Evolutionary conservation across 1,139 yeast species (phyloP).

Genomic region (Lodderomyces jiufengensis): DNA sequence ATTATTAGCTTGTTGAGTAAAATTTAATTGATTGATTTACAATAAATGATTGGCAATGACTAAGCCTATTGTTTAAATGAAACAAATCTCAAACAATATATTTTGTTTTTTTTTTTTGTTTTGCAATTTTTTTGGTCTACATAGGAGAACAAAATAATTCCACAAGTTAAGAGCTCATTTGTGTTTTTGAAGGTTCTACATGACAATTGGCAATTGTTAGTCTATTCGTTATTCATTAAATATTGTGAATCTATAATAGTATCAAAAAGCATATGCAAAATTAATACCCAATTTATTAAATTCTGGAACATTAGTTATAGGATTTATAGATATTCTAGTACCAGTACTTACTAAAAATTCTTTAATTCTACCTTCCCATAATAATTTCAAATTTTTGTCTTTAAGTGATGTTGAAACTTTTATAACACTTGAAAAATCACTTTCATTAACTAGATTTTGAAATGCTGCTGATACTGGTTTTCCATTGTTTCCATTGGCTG

Average conservation of each 20-base stretch:
- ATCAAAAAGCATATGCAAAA: constrained; percentile 37
- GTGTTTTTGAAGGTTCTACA: too few species aligned
- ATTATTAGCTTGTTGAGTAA: too few species aligned
- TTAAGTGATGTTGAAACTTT: constrained; percentile 71
- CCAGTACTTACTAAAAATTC: constrained; percentile 83
- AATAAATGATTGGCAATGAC: too few species aligned
- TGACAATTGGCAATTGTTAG: too few species aligned
- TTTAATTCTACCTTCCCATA: constrained; percentile 88
- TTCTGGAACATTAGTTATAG: constrained; percentile 32
- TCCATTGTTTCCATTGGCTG: not conserved
- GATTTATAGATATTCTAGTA: constrained; percentile 41
- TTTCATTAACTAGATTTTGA: constrained; percentile 47
- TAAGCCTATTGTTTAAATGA: not conserved
- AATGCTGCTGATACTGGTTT: constrained; percentile 51
- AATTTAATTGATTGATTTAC: too few species aligned
- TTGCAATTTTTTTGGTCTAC: too few species aligned
- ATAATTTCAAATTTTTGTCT: constrained; percentile 55
- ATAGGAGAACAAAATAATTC: too few species aligned
- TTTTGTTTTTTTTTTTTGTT: too few species aligned
- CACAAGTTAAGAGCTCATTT: too few species aligned
- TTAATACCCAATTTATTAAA: constrained; percentile 37
- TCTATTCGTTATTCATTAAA: too few species aligned
- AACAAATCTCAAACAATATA: not conserved
- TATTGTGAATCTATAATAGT: too few species aligned
- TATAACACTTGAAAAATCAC: constrained; percentile 66